Evolutionary conservation across 345 rosid genomes (phyloP).

Genomic region (Salix suchowensis): DNA sequence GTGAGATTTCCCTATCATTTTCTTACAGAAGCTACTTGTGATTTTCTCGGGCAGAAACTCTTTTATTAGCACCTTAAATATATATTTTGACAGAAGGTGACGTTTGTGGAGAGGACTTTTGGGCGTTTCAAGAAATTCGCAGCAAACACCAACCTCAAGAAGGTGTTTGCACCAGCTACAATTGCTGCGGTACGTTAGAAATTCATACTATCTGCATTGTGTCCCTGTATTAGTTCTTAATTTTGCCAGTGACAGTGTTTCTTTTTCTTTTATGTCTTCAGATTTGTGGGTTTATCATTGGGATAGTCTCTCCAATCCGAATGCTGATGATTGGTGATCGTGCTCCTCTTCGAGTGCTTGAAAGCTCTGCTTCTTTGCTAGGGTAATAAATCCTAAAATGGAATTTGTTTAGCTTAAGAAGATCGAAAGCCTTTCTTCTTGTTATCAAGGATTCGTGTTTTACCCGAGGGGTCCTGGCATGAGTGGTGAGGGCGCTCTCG

Average conservation of each 20-base stretch:
- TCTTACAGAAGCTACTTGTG: background rate
- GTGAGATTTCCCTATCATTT: background rate
- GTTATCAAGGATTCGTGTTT: background rate
- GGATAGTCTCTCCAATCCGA: constrained; percentile 19
- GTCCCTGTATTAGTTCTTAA: no score
- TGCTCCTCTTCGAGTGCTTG: constrained; percentile 32
- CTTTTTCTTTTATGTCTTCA: background rate
- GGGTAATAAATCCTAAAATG: constrained; percentile 12
- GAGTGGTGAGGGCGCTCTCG: no score
- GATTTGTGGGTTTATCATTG: constrained; percentile 24
- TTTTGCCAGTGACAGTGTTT: no score
- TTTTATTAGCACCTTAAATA: background rate
- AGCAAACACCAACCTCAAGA: background rate
- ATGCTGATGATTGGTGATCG: constrained; percentile 22
- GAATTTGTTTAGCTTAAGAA: background rate
- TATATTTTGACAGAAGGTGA: background rate
- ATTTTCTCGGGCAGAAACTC: background rate
- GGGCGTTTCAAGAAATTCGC: background rate
- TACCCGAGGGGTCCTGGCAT: no score
- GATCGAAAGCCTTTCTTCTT: background rate
- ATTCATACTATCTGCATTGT: background rate
- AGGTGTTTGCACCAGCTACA: background rate
- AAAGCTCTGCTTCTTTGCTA: constrained; percentile 20
- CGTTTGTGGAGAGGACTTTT: background rate
- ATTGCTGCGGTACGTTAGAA: background rate